phyloP scores from a whole-genome alignment of 331 rosid genomes.

The Quercus phellos region DNA sequence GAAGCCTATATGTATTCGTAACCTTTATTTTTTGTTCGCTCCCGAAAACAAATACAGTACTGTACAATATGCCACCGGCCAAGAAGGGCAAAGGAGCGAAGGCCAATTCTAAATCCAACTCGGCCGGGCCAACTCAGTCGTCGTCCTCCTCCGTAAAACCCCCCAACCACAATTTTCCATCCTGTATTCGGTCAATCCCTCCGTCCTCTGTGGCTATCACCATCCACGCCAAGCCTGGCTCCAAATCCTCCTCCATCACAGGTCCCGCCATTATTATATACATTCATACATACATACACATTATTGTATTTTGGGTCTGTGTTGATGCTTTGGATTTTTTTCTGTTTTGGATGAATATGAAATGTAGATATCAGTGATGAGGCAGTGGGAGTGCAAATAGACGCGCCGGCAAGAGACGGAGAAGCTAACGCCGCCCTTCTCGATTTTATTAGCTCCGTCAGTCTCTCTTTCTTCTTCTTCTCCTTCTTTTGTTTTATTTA shows the following conservation, averaged over 20 bases:
- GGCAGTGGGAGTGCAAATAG: conserved; percentile 82
- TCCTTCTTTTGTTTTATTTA: background rate
- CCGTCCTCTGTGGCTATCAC: conserved; percentile 87
- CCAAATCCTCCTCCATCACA: conserved; percentile 74
- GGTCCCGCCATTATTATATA: conserved; percentile 22
- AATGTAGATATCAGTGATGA: conserved; percentile 66
- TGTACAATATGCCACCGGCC: conserved; percentile 49
- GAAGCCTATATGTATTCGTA: too few relatives aligned
- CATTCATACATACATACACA: background rate
- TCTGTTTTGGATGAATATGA: background rate
- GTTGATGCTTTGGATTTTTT: background rate
- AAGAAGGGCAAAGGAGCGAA: conserved; percentile 63
- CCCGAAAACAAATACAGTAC: too few relatives aligned
- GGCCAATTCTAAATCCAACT: background rate
- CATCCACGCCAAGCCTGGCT: conserved; percentile 94
- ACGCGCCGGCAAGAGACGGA: conserved; percentile 88
- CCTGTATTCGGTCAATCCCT: conserved; percentile 64
- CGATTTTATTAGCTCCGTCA: conserved; percentile 68
- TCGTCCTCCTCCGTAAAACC: conserved; percentile 12
- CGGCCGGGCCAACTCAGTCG: conserved; percentile 25
- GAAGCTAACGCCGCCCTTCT: conserved; percentile 95
- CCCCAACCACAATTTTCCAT: conserved; percentile 36
- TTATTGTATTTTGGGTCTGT: background rate
- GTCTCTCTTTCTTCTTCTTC: conserved; percentile 1
- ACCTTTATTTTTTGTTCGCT: too few relatives aligned